Base-by-base conservation (phyloP, 163 green algal genomes). In the Chlamydomonas reinhardtii region DNA sequence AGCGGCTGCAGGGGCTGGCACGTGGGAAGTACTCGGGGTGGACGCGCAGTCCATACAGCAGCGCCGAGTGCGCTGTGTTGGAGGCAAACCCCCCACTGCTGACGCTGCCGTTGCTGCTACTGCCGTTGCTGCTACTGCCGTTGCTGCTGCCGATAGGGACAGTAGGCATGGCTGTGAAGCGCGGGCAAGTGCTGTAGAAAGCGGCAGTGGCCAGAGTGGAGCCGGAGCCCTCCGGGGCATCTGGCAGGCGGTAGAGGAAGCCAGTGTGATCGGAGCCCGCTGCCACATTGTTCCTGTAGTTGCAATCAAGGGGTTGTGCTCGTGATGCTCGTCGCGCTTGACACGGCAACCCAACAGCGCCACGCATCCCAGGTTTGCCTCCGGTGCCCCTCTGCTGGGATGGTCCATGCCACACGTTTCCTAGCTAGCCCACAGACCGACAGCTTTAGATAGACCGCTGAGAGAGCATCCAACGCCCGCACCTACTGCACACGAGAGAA, bases 31-130 rank as follows among this genome's bases (percentile, higher is more conserved):
- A 94, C 65, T 92, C 82, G 20, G 90, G 84, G 66, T 93, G 90
- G n/a, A 96, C 80, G 39, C 93, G 79, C n/a, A 95, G 73, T 20
- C 92, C 92, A 76, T 95, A 95, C 48, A 90, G 84, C 29, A 81
- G 32, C 83, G 93, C 92, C 43, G 82, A 91, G 85, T 95, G 91
- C 12, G 89, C 91, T 0, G 74, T 48, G 70, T 95, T 95, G 81
- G 86, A 62, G 17, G 24, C 34, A 78, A 93, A 92, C 25, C 37
- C 74, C 2, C 78, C 83, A 2, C 88, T 56, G 48, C 12, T 20
- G 43, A 9, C 43, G 9, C 9, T 54, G 48, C 48, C 19, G 48
- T 22, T n/a, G 59, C 59, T n/a, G 59, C 20, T 71, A 22, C 29
- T 19, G 29, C 29, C 61, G 24, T 12, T 48, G 48, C 12, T 20